Evolutionary conservation across 805 yeast species (phyloP).

Genomic region (Lipomyces anomalus): DNA sequence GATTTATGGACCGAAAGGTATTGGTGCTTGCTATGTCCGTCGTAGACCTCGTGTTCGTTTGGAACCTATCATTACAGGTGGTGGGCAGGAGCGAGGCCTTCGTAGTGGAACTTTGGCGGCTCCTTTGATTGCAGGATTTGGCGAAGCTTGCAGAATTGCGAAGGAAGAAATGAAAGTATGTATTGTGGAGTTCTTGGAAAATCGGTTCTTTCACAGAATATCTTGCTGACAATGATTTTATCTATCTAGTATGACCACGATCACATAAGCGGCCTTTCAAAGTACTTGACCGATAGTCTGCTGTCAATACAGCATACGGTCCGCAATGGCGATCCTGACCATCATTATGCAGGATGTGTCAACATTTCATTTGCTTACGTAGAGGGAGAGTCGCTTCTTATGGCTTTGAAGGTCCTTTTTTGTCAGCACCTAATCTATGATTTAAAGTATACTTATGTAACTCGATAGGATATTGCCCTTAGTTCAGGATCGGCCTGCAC

Average conservation of each 20-base stretch:
- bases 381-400: slow-evolving; percentile 94
- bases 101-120: slow-evolving; percentile 97
- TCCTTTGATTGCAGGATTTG: slow-evolving; percentile 92
- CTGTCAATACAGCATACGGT: slow-evolving; percentile 81
- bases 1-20: slow-evolving; percentile 96
- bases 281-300: slow-evolving; percentile 65
- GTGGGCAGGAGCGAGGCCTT: slow-evolving; percentile 98
- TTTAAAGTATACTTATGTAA: too few species aligned
- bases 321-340: slow-evolving; percentile 73
- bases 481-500: slow-evolving; percentile 98
- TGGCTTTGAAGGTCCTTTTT: slow-evolving; percentile 97
- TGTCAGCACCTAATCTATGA: too few species aligned
- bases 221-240: neutral
- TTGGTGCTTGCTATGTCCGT: slow-evolving; percentile 91
- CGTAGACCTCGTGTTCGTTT: slow-evolving; percentile 97
- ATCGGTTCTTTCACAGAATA: neutral
- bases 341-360: slow-evolving; percentile 88
- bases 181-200: too few species aligned
- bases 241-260: slow-evolving; percentile 63
- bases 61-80: slow-evolving; percentile 92
- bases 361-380: slow-evolving; percentile 95
- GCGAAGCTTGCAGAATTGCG: slow-evolving; percentile 92
- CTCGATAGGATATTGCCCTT: slow-evolving; percentile 90
- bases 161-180: slow-evolving; percentile 62
- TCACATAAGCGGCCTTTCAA: slow-evolving; percentile 66